These are phyloP conservation scores for Silene noctiflora DNA, from an alignment of 179 eudicot species.

Conservation along the genomic window DNA sequence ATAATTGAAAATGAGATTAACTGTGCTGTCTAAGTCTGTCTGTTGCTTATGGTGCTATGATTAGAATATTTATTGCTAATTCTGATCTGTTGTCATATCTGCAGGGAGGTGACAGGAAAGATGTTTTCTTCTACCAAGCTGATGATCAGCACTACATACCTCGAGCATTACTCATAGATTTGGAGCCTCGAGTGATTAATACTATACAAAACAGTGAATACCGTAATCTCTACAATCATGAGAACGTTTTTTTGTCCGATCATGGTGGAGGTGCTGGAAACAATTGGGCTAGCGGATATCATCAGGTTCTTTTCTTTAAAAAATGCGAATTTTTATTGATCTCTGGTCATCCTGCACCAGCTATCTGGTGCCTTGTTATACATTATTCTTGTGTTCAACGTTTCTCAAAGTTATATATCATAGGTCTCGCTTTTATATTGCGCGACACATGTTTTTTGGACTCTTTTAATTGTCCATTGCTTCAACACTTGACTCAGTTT, in stretches of 20 bases:
- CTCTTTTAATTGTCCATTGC: background rate
- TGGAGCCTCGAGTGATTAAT: conserved; percentile 97
- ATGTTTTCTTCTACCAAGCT: conserved; percentile 98
- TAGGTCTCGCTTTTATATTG: background rate
- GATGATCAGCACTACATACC: conserved; percentile 99
- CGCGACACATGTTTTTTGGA: background rate
- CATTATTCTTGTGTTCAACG: background rate
- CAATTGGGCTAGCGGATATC: conserved; percentile 98
- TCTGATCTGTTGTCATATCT: conserved; percentile 35
- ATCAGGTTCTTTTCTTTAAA: conserved; percentile 49
- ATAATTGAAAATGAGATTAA: background rate
- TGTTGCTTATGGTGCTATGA: conserved; percentile 96
- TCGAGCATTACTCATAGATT: conserved; percentile 85
- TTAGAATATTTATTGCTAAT: conserved; percentile 89
- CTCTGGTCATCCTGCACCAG: background rate
- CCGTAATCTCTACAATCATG: conserved; percentile 89
- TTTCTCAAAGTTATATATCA: background rate
- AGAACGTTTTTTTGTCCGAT: conserved; percentile 73
- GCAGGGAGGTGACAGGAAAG: conserved; percentile 99
- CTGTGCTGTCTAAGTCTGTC: conserved; percentile 34
- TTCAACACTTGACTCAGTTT: background rate
- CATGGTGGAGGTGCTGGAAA: conserved; percentile 99
- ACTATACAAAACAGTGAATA: conserved; percentile 93
- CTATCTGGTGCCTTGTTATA: background rate
- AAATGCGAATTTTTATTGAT: background rate